Conservation (phyloP, 495 filamentous ascomycete species). For the Annulohypoxylon stygium region DNA sequence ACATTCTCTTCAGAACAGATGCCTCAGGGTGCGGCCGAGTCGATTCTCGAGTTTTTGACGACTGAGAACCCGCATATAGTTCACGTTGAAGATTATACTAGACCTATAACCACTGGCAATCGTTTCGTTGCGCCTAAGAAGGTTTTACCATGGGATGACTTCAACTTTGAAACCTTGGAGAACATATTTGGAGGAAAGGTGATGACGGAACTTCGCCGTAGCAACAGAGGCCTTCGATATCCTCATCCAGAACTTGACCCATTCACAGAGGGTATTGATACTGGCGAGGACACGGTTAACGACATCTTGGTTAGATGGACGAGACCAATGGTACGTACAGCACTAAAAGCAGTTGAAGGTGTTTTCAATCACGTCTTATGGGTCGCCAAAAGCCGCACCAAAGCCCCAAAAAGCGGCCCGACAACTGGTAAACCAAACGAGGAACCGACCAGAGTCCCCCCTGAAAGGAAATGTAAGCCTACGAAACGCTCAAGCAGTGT, state of each 20-base stretch:
- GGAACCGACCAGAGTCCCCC: neutral
- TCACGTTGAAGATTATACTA: neutral
- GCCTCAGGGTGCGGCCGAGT: neutral
- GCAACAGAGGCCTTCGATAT: neutral
- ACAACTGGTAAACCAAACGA: neutral
- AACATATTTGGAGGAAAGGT: neutral
- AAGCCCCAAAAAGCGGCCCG: neutral
- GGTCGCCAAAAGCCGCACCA: neutral
- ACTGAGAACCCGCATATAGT: neutral
- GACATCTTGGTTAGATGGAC: neutral
- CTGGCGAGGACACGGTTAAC: neutral
- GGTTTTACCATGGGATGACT: constrained; percentile 1
- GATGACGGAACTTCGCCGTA: neutral
- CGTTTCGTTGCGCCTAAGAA: neutral
- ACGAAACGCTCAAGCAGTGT: neutral
- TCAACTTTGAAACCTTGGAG: neutral
- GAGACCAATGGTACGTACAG: neutral
- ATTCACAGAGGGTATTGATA: neutral
- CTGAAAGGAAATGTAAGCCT: neutral
- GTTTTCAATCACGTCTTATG: neutral
- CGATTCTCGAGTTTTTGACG: constrained; percentile 1
- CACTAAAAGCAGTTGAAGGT: neutral
- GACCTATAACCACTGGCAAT: neutral
- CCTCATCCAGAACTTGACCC: neutral
- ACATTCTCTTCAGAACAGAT: neutral